Conservation (phyloP, 2,329 filamentous ascomycete species). For the Claviceps spartinae region DNA sequence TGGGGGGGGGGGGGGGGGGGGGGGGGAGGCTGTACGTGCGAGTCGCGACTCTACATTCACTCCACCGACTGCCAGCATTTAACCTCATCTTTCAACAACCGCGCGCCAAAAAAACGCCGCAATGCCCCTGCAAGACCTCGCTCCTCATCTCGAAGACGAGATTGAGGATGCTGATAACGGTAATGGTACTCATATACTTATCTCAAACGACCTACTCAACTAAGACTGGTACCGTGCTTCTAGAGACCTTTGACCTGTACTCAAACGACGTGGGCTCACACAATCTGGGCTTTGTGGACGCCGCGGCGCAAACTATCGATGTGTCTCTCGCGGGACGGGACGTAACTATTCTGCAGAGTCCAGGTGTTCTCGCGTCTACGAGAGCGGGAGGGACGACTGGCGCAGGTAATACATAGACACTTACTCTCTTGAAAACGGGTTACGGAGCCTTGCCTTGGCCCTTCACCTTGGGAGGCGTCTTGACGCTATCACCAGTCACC, state of each 20-base stretch:
- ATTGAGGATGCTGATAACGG: neutral
- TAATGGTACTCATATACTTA: neutral
- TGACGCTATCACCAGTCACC: slow-evolving; percentile 6
- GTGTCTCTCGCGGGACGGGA: slow-evolving; percentile 56
- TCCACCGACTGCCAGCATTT: too few relatives aligned
- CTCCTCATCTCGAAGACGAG: neutral
- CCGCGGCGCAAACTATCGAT: slow-evolving; percentile 50
- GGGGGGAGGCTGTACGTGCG: too few relatives aligned
- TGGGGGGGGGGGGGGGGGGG: too few relatives aligned
- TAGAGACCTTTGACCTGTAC: slow-evolving; percentile 84
- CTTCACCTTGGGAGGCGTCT: too few relatives aligned
- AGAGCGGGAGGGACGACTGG: slow-evolving; percentile 48
- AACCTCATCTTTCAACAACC: too few relatives aligned
- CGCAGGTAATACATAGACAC: slow-evolving; percentile 23
- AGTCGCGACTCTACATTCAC: too few relatives aligned
- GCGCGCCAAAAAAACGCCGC: too few relatives aligned
- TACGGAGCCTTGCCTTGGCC: too few relatives aligned
- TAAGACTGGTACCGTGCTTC: neutral
- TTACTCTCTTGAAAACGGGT: too few relatives aligned
- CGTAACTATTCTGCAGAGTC: slow-evolving; percentile 70
- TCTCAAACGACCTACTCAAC: neutral
- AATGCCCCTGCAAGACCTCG: too few relatives aligned
- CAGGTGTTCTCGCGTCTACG: slow-evolving; percentile 63
- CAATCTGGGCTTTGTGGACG: slow-evolving; percentile 75
- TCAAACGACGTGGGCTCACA: slow-evolving; percentile 59